phyloP scores from a whole-genome alignment of 2,329 filamentous ascomycete genomes.

The Nannizzia gypsea region DNA sequence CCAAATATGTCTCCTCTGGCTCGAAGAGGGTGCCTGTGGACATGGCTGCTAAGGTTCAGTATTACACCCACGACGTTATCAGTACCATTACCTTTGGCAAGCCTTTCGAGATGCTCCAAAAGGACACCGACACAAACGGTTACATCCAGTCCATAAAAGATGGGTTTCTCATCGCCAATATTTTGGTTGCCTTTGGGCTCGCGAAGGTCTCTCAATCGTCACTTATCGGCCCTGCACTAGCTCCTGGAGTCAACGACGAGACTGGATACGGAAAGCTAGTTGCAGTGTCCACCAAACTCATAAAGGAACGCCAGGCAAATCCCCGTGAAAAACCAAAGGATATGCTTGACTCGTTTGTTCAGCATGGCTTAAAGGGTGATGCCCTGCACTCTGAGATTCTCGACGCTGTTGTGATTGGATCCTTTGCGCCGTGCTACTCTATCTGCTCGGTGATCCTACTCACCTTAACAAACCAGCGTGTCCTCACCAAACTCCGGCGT shows the following conservation, averaged over 20 bases:
- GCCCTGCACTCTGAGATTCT: not conserved
- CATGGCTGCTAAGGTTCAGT: slow-evolving; percentile 39
- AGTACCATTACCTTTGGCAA: slow-evolving; percentile 42
- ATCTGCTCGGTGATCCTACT: slow-evolving; percentile 5
- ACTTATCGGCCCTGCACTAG: slow-evolving; percentile 1
- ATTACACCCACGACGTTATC: slow-evolving; percentile 47
- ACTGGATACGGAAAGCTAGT: not conserved
- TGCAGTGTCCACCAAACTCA: not conserved
- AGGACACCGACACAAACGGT: slow-evolving; percentile 33
- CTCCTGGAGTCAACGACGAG: slow-evolving; percentile 2
- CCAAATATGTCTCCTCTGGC: slow-evolving; percentile 33
- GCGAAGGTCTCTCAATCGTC: not conserved
- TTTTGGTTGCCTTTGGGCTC: not conserved
- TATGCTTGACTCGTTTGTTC: not conserved
- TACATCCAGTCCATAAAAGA: slow-evolving; percentile 24
- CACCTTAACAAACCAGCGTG: not conserved
- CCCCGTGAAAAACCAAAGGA: not conserved
- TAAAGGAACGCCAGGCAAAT: not conserved
- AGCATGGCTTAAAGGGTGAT: not conserved
- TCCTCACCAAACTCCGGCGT: not conserved
- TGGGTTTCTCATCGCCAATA: not conserved
- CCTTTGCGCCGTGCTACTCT: not conserved
- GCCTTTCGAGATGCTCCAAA: slow-evolving; percentile 36
- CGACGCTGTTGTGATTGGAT: not conserved
- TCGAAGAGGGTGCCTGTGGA: slow-evolving; percentile 29